phyloP scores from a whole-genome alignment of 2,329 filamentous ascomycete species.

The Venturia effusa region DNA sequence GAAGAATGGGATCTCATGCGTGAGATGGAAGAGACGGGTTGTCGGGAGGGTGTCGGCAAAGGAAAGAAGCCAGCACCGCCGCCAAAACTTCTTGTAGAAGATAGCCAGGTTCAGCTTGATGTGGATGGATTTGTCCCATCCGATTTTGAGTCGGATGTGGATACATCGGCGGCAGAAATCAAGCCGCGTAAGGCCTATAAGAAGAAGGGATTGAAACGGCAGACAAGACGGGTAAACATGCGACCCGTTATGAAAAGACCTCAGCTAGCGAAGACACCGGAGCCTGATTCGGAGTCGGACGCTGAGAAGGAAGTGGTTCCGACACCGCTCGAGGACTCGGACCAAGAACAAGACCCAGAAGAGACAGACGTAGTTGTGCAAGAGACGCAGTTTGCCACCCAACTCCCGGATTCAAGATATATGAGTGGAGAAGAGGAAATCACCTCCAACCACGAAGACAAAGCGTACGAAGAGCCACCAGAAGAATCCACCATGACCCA shows the following conservation, averaged over 20 bases:
- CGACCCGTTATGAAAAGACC: constrained; percentile 24
- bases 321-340: not conserved
- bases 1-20: constrained; percentile 64
- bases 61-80: constrained; percentile 14
- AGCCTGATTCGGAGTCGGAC: constrained; percentile 4
- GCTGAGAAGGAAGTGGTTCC: not conserved
- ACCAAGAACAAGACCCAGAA: not conserved
- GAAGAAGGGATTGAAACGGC: constrained; percentile 76
- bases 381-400: not conserved
- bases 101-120: constrained; percentile 37
- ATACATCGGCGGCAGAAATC: constrained; percentile 20
- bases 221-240: constrained; percentile 54
- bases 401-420: not conserved
- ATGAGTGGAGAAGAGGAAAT: not conserved
- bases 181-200: constrained; percentile 57
- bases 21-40: constrained; percentile 51
- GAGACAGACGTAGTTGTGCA: not conserved
- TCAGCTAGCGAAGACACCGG: constrained; percentile 11
- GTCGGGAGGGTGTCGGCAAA: constrained; percentile 14
- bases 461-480: not conserved
- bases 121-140: constrained; percentile 38
- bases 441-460: not conserved
- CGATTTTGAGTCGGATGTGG: constrained; percentile 49
- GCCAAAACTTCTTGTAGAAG: constrained; percentile 27
- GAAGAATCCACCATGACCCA: not conserved